Evolutionary conservation across 768 basidiomycete species (phyloP), one percentile per base, ranked within the genome.

Genomic region (Lactarius sanguifluus): DNA sequence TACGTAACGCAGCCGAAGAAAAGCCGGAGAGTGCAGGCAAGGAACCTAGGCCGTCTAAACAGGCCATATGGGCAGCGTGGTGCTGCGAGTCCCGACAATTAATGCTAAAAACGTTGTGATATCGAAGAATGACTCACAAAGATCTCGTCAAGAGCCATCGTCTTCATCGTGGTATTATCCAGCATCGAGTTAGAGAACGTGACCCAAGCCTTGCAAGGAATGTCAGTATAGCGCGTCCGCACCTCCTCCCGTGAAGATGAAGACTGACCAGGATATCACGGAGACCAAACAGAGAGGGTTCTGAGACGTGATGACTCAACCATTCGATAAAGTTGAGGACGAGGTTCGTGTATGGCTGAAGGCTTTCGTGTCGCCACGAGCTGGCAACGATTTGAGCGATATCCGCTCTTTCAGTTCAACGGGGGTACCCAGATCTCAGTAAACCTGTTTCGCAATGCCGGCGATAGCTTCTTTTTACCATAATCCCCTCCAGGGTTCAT

Each of bases 401-500:
- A 74, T 99, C 97, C 6, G 74, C 72, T 20, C 86, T 81, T 66
- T 86, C 81, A n/a, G 64, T 91, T 86, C 36, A 98, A 84, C 20
- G 87, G 79, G 3, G 96, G 96, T 0, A 99, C 97, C 96, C 97
- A 99, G 38, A 99, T 96, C 76, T 99, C 97, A 4, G 97, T 99
- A 78, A 99, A 99, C 5, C 97, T 87, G 77, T 98, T 99, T 23
- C 97, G 87, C 45, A 99, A 80, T 0, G 97, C 97, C 38, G 96
- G 96, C 1, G 97, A 98, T 2, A 99, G 80, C 74, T 99, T 97
- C 75, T 98, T 99, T 81, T 99, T 99, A 28, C 97, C 97, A 72
- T 96, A 98, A 73, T 99, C 97, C 16, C 97, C 97, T 23, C 97
- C 97, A 0, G 97, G 97, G 75, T 99, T 99, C 97, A 99, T 99